Evolutionary conservation across 345 rosid species (phyloP), one percentile per base, ranked within the genome.

Genomic region (Boechera stricta): DNA sequence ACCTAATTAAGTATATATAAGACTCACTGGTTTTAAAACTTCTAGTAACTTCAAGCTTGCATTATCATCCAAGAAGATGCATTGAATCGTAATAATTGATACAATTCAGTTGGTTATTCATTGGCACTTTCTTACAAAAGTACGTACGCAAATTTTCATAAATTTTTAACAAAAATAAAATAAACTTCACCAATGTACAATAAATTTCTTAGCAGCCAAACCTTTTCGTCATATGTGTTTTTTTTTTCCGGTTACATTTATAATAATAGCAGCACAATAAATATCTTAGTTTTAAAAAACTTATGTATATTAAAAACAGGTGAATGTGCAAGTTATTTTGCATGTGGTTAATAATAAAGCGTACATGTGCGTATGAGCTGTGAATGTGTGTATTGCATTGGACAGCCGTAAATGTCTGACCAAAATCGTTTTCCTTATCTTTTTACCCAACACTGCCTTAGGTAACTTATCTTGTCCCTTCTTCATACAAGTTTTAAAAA

Each of bases 401-500:
- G 59, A 78, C 77, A 78, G 71, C 65, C 72, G 73, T 71, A 72
- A 71, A 71, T 78, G 77, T 60, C 81, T 78, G 16, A 78, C 77
- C 81, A 72, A 72, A 48, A 64, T 48, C 70, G 57, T 56, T 71
- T 77, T 29, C 28, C 66, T 49, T 12, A n/a, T 61, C 59, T 28
- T 45, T 42, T 53, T 24, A 52, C 51, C 65, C 71, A 76, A 63
- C 72, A 36, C 36, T 48, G n/a, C 70, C 35, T 68, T 42, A 6
- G 71, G 32, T 42, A 75, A 58, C 53, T 67, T 67, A 45, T 47
- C 52, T 28, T 75, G 67, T 75, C 49, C 31, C 60, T 42, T 61
- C 54, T 76, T 60, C 68, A 52, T 38, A 39, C 62, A 29, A 26
- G 31, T 44, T 35, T 32, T 32, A 5, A 4, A 32, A 32, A 6